These are phyloP conservation scores for Incumbomyces delicatus DNA, from an alignment of 2,329 filamentous ascomycete genomes.

Conservation along the genomic window DNA sequence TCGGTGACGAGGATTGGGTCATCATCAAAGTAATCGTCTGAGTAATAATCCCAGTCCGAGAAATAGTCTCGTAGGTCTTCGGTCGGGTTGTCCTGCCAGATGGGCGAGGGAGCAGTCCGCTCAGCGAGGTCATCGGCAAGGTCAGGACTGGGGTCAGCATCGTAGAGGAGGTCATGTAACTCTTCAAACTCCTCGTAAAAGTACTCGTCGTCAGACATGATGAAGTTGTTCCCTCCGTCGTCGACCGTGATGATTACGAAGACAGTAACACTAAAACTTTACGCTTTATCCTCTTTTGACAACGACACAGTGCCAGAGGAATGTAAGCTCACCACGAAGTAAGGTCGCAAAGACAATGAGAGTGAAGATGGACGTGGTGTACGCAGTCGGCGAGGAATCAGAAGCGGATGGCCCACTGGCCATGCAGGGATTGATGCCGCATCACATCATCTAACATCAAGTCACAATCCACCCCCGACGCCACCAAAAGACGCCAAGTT, in stretches of 20 bases:
- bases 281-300: too few relatives aligned
- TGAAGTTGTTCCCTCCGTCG: slow-evolving; percentile 3
- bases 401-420: background rate
- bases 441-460: background rate
- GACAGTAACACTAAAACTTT: too few relatives aligned
- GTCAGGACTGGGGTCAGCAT: slow-evolving; percentile 19
- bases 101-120: slow-evolving; percentile 31
- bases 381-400: too few relatives aligned
- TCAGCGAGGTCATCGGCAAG: slow-evolving; percentile 32
- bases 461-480: background rate
- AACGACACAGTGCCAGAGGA: too few relatives aligned
- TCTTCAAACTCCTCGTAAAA: slow-evolving; percentile 19
- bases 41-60: slow-evolving; percentile 38
- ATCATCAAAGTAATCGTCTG: slow-evolving; percentile 37
- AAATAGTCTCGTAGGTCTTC: slow-evolving; percentile 31
- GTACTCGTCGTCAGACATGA: slow-evolving; percentile 19
- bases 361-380: too few relatives aligned
- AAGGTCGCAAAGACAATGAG: too few relatives aligned
- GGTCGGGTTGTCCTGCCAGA: slow-evolving; percentile 29
- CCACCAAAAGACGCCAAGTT: too few relatives aligned
- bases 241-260: slow-evolving; percentile 13
- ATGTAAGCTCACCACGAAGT: too few relatives aligned
- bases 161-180: slow-evolving; percentile 18
- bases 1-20: slow-evolving; percentile 27
- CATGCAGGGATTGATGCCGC: background rate